Percentiles rank a stretch among this genome's conserved stretches.
These are phyloP conservation scores for Solanum ahanhuiri DNA, from an alignment of 257 asterid genomes.

Conservation along the genomic window DNA sequence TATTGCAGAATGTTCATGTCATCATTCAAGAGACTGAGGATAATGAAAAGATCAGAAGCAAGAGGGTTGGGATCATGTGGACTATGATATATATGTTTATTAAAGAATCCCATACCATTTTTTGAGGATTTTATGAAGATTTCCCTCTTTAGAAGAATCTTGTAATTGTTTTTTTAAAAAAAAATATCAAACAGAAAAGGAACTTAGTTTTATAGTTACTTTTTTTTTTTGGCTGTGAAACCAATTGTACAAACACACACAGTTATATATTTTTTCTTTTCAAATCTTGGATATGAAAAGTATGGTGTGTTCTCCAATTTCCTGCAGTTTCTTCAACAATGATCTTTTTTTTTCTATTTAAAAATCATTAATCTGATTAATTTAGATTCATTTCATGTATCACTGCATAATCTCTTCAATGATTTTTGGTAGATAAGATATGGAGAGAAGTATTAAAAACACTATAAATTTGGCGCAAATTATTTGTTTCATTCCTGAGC, in stretches of 20 bases:
- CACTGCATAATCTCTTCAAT: too few species aligned
- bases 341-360: neutral
- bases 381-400: neutral
- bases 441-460: too few species aligned
- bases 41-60: neutral
- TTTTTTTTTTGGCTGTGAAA: neutral
- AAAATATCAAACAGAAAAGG: neutral
- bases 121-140: neutral
- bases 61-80: neutral
- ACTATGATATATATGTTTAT: neutral
- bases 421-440: too few species aligned
- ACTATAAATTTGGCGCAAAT: too few species aligned
- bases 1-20: constrained; percentile 59
- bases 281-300: neutral
- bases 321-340: neutral
- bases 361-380: neutral
- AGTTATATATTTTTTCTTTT: neutral
- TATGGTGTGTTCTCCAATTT: neutral
- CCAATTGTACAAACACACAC: neutral
- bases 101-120: neutral
- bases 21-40: neutral
- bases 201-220: neutral
- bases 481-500: too few species aligned
- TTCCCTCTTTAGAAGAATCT: neutral
- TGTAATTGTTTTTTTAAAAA: neutral